Conservation (phyloP, 352 stramenopile species). For the Globisporangium echinulatum region DNA sequence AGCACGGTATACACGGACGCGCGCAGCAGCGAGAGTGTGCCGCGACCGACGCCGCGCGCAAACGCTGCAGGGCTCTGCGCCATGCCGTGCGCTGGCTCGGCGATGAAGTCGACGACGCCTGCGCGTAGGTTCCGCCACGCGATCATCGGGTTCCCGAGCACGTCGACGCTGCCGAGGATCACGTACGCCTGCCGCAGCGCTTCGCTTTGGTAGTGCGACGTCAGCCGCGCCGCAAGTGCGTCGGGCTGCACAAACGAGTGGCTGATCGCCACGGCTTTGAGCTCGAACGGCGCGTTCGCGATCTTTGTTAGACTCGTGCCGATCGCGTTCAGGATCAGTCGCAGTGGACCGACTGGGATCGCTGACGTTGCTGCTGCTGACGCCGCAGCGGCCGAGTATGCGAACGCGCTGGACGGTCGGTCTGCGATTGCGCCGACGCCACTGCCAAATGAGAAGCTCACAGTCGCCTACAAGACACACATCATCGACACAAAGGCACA, state of each 20-base stretch:
- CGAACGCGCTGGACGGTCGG: conserved; percentile 8
- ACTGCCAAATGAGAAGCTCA: conserved; percentile 82
- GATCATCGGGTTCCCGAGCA: conserved; percentile 85
- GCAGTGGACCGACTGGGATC: conserved; percentile 68
- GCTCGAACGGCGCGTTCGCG: conserved; percentile 80
- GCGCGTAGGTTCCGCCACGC: conserved; percentile 80
- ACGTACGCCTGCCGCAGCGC: conserved; percentile 85
- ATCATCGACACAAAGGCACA: neutral
- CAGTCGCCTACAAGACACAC: conserved; percentile 33
- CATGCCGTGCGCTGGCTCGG: conserved; percentile 73
- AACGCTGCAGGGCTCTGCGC: conserved; percentile 76
- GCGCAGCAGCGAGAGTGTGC: conserved; percentile 78
- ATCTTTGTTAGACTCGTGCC: conserved; percentile 86
- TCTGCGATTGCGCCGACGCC: conserved; percentile 60
- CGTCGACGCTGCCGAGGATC: conserved; percentile 82
- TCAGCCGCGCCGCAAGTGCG: conserved; percentile 52
- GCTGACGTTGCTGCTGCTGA: conserved; percentile 30
- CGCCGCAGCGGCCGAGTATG: no score
- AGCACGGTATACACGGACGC: conserved; percentile 83
- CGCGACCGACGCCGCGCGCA: conserved; percentile 66
- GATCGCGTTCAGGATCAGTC: conserved; percentile 82
- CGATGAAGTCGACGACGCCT: conserved; percentile 81
- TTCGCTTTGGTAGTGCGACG: conserved; percentile 85
- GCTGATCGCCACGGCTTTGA: conserved; percentile 68
- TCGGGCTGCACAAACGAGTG: conserved; percentile 85